Conservation (phyloP, 2,329 filamentous ascomycete genomes). For the Corinectria fuckeliana region DNA sequence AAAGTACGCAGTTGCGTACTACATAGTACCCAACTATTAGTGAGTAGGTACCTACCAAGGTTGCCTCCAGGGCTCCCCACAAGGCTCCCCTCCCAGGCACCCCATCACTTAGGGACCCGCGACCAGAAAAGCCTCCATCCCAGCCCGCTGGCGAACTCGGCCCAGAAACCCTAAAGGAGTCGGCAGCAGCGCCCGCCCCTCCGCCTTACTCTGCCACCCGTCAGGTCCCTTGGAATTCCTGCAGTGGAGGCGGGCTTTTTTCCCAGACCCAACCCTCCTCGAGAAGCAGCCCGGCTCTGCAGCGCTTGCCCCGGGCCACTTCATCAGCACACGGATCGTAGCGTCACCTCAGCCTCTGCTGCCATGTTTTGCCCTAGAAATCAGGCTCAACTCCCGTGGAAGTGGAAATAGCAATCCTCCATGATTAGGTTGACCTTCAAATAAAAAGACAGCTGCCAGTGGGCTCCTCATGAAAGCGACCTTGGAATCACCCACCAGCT, state of each 20-base stretch:
- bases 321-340: slow-evolving; percentile 15
- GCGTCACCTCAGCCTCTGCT: slow-evolving; percentile 22
- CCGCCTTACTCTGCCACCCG: background rate
- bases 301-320: slow-evolving; percentile 10
- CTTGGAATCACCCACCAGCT: background rate
- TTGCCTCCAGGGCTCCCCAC: slow-evolving; percentile 15
- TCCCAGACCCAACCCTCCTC: background rate
- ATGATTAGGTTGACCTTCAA: slow-evolving; percentile 4
- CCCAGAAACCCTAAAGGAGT: background rate
- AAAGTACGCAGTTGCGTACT: background rate
- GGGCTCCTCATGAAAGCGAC: slow-evolving; percentile 6
- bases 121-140: background rate
- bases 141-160: slow-evolving; percentile 2
- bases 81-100: too few relatives aligned
- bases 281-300: background rate
- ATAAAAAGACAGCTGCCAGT: background rate
- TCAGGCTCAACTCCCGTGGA: background rate
- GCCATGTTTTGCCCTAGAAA: slow-evolving; percentile 9
- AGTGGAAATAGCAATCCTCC: background rate
- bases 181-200: background rate
- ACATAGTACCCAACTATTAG: slow-evolving; percentile 5
- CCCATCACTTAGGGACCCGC: too few relatives aligned
- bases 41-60: background rate
- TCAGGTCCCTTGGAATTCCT: background rate
- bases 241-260: background rate